Conservation (phyloP, 371 early-diverging fungal genomes). For the Mucor irregularis region DNA sequence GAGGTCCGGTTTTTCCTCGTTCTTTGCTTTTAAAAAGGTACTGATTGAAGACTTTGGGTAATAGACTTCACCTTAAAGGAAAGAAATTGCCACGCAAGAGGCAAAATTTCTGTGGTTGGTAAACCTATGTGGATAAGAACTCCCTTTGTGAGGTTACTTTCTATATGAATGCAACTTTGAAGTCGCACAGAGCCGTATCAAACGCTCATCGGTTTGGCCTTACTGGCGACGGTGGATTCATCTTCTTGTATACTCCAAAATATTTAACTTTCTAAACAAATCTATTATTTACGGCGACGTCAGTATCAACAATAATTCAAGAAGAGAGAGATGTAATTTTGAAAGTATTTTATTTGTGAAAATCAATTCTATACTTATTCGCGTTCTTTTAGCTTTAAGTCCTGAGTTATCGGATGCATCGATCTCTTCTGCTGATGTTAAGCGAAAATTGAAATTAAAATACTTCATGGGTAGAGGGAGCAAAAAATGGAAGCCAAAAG, state of each 20-base stretch:
- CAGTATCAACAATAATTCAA: not conserved
- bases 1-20: no score
- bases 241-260: constrained; percentile 34
- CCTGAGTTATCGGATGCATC: not conserved
- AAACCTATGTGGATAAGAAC: no score
- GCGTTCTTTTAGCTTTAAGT: constrained; percentile 2
- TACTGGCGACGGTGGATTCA: no score
- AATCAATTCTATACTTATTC: not conserved
- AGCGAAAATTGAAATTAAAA: constrained; percentile 4
- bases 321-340: not conserved
- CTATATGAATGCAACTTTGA: no score
- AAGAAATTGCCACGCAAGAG: no score
- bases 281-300: not conserved
- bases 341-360: not conserved
- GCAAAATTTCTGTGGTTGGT: no score
- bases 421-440: constrained; percentile 2
- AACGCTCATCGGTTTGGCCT: no score
- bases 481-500: constrained; percentile 16
- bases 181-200: no score
- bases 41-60: no score
- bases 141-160: no score
- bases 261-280: constrained; percentile 1
- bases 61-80: no score
- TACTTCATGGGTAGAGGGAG: constrained; percentile 14
- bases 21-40: no score